Evolutionary conservation across 2,329 filamentous ascomycete species (phyloP).

Genomic region (Nemania serpens): DNA sequence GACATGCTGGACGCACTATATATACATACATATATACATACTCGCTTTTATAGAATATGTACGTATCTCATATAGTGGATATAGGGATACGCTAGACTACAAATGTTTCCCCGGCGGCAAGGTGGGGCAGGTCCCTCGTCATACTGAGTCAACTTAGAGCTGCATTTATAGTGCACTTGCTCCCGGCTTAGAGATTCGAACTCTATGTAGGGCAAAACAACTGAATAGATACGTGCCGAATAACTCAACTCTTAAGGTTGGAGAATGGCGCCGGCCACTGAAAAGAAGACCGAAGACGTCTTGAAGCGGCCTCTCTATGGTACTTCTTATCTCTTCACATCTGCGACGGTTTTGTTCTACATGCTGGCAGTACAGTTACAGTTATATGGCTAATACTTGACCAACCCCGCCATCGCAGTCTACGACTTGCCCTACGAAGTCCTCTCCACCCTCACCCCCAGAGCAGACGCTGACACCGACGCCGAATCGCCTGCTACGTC

Average conservation of each 20-base stretch:
- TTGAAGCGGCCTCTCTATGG: slow-evolving; percentile 58
- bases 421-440: slow-evolving; percentile 82
- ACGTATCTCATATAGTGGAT: too few species aligned
- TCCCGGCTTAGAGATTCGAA: not conserved
- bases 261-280: slow-evolving; percentile 37
- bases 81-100: too few species aligned
- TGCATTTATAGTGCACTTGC: not conserved
- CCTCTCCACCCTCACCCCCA: slow-evolving; percentile 67
- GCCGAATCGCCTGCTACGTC: slow-evolving; percentile 29
- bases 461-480: slow-evolving; percentile 46
- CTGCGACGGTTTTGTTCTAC: not conserved
- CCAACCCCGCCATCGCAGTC: slow-evolving; percentile 54
- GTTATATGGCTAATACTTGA: slow-evolving; percentile 21
- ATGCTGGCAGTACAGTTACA: not conserved
- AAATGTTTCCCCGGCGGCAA: too few species aligned
- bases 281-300: slow-evolving; percentile 51
- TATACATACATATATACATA: too few species aligned
- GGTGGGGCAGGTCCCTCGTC: not conserved
- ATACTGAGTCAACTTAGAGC: not conserved
- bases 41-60: too few species aligned
- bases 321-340: slow-evolving; percentile 32
- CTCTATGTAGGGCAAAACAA: not conserved
- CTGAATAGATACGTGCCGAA: not conserved
- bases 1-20: too few species aligned
- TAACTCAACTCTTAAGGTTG: not conserved